Evolutionary conservation across 2,329 filamentous ascomycete species (phyloP).

Genomic region (Cordyceps cicadae): DNA sequence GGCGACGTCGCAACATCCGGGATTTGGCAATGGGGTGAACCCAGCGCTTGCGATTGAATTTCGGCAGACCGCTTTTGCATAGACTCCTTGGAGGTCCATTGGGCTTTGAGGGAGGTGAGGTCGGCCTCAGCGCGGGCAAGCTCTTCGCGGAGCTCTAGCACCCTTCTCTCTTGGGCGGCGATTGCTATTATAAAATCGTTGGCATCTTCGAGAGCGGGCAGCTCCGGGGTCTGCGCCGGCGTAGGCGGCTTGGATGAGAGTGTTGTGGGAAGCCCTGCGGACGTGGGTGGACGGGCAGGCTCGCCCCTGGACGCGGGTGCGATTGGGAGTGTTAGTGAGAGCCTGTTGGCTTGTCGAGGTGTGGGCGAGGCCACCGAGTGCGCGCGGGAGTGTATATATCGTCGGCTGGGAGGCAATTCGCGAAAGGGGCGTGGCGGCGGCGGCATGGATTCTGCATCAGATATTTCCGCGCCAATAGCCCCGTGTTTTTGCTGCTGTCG

Average conservation of each 20-base stretch:
- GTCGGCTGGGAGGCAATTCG: slow-evolving; percentile 26
- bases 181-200: slow-evolving; percentile 77
- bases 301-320: slow-evolving; percentile 40
- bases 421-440: slow-evolving; percentile 31
- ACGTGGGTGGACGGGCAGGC: slow-evolving; percentile 43
- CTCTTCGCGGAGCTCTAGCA: slow-evolving; percentile 86
- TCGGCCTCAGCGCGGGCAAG: slow-evolving; percentile 74
- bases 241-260: slow-evolving; percentile 40
- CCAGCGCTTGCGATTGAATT: slow-evolving; percentile 43
- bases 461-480: not conserved
- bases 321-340: slow-evolving; percentile 56
- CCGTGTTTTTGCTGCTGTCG: slow-evolving; percentile 14
- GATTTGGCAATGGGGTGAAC: slow-evolving; percentile 22
- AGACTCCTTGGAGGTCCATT: slow-evolving; percentile 72
- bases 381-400: slow-evolving; percentile 23
- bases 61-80: slow-evolving; percentile 65
- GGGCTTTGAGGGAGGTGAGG: slow-evolving; percentile 67
- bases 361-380: slow-evolving; percentile 47
- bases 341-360: slow-evolving; percentile 43
- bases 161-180: slow-evolving; percentile 81
- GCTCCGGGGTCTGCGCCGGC: slow-evolving; percentile 36
- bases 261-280: slow-evolving; percentile 20
- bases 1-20: slow-evolving; percentile 24
- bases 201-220: slow-evolving; percentile 43
- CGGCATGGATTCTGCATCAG: slow-evolving; percentile 20